phyloP scores from a whole-genome alignment of 2,329 filamentous ascomycete genomes.

The Paraphoma sp. region DNA sequence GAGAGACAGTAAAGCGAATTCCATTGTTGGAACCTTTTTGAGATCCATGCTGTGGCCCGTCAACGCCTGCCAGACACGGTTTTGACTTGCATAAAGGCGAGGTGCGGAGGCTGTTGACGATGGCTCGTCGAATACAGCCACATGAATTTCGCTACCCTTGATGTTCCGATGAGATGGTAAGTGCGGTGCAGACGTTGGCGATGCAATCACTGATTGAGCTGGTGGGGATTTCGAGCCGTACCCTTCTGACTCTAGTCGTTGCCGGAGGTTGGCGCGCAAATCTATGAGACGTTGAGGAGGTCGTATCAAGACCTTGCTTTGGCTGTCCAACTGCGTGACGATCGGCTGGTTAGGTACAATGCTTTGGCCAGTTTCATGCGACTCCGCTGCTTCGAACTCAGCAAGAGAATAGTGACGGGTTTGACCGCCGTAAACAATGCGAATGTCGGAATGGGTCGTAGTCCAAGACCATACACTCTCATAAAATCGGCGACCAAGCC shows the following conservation, averaged over 20 bases:
- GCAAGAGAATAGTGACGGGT: conserved; percentile 31
- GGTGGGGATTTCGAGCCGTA: no score
- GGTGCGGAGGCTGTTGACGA: conserved; percentile 25
- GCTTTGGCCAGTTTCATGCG: conserved; percentile 5
- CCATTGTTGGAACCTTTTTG: conserved; percentile 59
- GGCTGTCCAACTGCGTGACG: no score
- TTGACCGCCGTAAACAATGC: conserved; percentile 55
- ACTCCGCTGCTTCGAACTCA: conserved; percentile 42
- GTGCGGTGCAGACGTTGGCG: background rate
- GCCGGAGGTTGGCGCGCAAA: no score
- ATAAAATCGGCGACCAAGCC: conserved; percentile 59
- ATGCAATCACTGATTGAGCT: background rate
- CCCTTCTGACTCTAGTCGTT: no score
- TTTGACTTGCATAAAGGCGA: conserved; percentile 56
- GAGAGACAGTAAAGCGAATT: conserved; percentile 64
- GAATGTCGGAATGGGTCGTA: conserved; percentile 61
- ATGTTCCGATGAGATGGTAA: background rate
- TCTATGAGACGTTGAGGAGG: no score
- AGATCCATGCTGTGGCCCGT: conserved; percentile 66
- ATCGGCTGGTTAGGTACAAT: no score
- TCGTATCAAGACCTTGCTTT: no score
- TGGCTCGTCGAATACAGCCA: conserved; percentile 36
- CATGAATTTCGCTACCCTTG: background rate
- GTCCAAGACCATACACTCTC: conserved; percentile 66
- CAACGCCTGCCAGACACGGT: conserved; percentile 66